Conservation (phyloP, 352 stramenopile species). For the Phytophthora pistaciae region DNA sequence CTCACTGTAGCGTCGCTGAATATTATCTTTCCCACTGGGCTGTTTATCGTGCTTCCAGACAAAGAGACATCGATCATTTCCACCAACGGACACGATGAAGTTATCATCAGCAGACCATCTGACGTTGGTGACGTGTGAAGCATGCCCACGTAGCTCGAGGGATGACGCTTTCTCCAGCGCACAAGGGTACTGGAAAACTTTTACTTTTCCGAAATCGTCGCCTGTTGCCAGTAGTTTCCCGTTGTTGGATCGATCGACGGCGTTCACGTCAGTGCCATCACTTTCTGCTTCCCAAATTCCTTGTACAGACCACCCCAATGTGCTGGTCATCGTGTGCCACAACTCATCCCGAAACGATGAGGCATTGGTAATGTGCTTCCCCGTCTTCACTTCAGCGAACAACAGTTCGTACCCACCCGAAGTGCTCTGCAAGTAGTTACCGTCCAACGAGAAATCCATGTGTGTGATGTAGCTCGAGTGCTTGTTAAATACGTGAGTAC, state of each 20-base stretch:
- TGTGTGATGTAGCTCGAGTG: slow-evolving; percentile 85
- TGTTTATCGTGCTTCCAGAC: slow-evolving; percentile 71
- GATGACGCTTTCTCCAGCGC: slow-evolving; percentile 61
- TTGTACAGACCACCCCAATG: slow-evolving; percentile 92
- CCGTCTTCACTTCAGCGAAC: slow-evolving; percentile 87
- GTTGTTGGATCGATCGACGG: slow-evolving; percentile 73
- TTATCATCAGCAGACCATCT: slow-evolving; percentile 67
- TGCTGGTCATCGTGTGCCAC: slow-evolving; percentile 92
- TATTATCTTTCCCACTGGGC: slow-evolving; percentile 1
- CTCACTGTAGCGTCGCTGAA: slow-evolving; percentile 6
- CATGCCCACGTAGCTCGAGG: slow-evolving; percentile 70
- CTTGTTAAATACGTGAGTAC: slow-evolving; percentile 79
- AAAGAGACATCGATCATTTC: slow-evolving; percentile 84
- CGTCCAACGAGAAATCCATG: slow-evolving; percentile 80
- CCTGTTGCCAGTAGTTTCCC: slow-evolving; percentile 73
- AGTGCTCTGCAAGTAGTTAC: slow-evolving; percentile 70
- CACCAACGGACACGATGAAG: slow-evolving; percentile 76
- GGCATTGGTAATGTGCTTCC: slow-evolving; percentile 77
- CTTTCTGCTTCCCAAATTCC: slow-evolving; percentile 86
- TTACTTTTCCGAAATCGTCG: slow-evolving; percentile 88
- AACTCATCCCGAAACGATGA: slow-evolving; percentile 85
- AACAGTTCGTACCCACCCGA: slow-evolving; percentile 91
- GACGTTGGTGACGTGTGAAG: slow-evolving; percentile 86
- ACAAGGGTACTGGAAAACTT: slow-evolving; percentile 90
- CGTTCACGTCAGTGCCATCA: slow-evolving; percentile 87